Evolutionary conservation across 2,329 filamentous ascomycete genomes (phyloP).

Genomic region (Venturiaceae sp.): DNA sequence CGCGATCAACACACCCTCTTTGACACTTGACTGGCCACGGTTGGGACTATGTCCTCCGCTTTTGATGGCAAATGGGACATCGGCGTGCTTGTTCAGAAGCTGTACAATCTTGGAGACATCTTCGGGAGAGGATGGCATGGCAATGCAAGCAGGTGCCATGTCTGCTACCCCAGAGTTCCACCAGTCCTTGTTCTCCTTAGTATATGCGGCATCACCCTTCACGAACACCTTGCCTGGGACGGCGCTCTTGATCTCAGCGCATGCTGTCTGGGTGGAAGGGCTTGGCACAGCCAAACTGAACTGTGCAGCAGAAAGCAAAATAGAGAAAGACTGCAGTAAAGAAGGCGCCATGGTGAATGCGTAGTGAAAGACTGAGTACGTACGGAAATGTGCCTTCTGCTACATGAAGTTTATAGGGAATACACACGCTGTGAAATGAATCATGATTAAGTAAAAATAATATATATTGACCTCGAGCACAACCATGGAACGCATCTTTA

Average conservation of each 20-base stretch:
- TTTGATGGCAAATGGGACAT: conserved; percentile 27
- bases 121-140: conserved; percentile 21
- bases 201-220: neutral
- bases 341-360: neutral
- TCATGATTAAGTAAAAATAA: too few species aligned
- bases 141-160: conserved; percentile 24
- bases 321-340: neutral
- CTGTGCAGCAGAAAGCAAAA: neutral
- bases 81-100: conserved; percentile 19
- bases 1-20: conserved; percentile 28
- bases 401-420: neutral
- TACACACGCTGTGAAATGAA: neutral
- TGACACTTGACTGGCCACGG: conserved; percentile 21
- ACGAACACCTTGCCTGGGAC: neutral
- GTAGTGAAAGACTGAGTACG: neutral
- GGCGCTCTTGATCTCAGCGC: neutral
- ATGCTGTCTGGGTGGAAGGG: neutral
- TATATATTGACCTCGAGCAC: too few species aligned
- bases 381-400: neutral
- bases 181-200: conserved; percentile 15
- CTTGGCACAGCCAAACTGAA: neutral
- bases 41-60: conserved; percentile 32
- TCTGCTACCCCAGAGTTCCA: conserved; percentile 24
- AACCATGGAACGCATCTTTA: too few species aligned
- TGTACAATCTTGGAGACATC: conserved; percentile 25